A percentile compares a stretch with the other conserved stretches of the same genome.
Evolutionary conservation across 140 eudicot species (phyloP).

Genomic region (Ambrosia hybrid): DNA sequence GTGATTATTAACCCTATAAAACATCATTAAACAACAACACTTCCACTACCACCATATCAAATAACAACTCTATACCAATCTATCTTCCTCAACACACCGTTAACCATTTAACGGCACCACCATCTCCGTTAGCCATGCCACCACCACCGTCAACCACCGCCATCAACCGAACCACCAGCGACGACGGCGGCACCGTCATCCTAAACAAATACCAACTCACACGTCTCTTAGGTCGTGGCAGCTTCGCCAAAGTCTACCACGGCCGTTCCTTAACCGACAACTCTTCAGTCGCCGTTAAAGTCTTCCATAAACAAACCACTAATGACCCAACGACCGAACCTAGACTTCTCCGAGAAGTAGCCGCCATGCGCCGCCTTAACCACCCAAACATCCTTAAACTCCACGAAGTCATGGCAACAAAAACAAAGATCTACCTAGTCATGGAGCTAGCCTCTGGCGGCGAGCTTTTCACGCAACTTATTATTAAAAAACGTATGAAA

Average conservation of each 20-base stretch:
- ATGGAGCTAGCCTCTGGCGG: constrained; percentile 75
- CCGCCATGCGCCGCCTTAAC: constrained; percentile 71
- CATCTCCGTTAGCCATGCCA: constrained; percentile 26
- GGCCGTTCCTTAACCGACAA: constrained; percentile 42
- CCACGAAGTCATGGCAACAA: constrained; percentile 75
- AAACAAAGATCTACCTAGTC: constrained; percentile 60
- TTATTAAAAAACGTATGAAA: constrained; percentile 45
- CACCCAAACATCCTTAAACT: constrained; percentile 61
- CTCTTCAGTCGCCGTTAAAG: constrained; percentile 50
- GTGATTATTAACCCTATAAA: constrained; percentile 24
- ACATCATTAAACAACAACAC: constrained; percentile 1
- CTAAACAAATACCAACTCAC: constrained; percentile 55
- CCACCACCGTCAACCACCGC: constrained; percentile 28
- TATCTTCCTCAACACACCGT: constrained; percentile 7
- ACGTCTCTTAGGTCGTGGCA: constrained; percentile 57
- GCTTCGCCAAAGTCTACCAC: constrained; percentile 72
- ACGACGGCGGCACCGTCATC: constrained; percentile 46
- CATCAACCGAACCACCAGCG: constrained; percentile 42
- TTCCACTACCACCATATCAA: constrained; percentile 11
- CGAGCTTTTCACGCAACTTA: constrained; percentile 48
- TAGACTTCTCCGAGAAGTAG: constrained; percentile 58
- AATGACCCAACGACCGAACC: constrained; percentile 50
- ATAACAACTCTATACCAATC: too few species aligned
- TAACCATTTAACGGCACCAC: not conserved
- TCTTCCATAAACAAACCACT: constrained; percentile 40